Percentiles rank a stretch among this genome's conserved stretches.
These are phyloP conservation scores for Pelargonium cotyledonis DNA, from an alignment of 441 rosid species.

Conservation along the genomic window DNA sequence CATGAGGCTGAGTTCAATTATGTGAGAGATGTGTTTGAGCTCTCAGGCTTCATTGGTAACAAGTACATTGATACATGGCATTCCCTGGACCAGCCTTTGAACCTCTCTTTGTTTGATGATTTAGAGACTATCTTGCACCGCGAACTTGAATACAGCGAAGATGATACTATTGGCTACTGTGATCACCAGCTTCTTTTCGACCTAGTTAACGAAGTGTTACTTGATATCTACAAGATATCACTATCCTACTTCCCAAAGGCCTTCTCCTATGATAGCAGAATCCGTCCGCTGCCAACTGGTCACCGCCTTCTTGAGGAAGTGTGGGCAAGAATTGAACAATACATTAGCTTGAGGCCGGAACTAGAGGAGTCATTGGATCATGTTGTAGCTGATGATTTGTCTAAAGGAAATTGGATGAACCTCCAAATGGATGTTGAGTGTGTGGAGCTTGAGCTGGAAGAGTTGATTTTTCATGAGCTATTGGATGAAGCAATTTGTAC, in stretches of 20 bases:
- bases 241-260: constrained; percentile 52
- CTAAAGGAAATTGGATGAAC: constrained; percentile 54
- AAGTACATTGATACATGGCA: constrained; percentile 43
- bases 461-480: constrained; percentile 54
- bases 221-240: constrained; percentile 36
- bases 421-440: constrained; percentile 49
- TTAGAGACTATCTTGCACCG: constrained; percentile 26
- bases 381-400: constrained; percentile 47
- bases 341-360: constrained; percentile 22
- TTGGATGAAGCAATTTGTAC: constrained; percentile 38
- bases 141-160: constrained; percentile 22
- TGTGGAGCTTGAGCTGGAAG: constrained; percentile 68
- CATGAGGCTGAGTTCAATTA: constrained; percentile 42
- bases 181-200: constrained; percentile 56
- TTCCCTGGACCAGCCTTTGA: constrained; percentile 57
- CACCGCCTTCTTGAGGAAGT: constrained; percentile 47
- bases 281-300: constrained; percentile 36
- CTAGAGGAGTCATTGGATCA: constrained; percentile 50
- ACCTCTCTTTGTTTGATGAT: constrained; percentile 50
- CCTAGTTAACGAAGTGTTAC: constrained; percentile 50
- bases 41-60: constrained; percentile 52
- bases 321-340: constrained; percentile 53
- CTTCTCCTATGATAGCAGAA: background rate
- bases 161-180: constrained; percentile 20
- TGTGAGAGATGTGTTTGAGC: constrained; percentile 45